These are phyloP conservation scores for Aspergillus pseudoviridinutans DNA, from an alignment of 2,329 filamentous ascomycete species.

Conservation along the genomic window DNA sequence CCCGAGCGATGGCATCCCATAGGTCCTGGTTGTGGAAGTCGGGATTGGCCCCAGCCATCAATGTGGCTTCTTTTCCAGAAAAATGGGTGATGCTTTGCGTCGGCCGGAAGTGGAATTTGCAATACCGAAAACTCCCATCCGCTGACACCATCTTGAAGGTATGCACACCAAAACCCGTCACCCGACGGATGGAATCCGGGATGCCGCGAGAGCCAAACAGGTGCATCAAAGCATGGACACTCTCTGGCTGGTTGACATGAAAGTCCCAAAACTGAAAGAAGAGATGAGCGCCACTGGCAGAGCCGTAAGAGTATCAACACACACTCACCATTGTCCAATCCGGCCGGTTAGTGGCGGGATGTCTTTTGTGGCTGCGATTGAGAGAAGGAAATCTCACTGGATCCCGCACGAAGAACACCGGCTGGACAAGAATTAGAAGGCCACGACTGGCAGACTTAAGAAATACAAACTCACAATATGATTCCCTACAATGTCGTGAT, in stretches of 20 bases:
- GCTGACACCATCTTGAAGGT: slow-evolving; percentile 28
- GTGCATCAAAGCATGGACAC: slow-evolving; percentile 57
- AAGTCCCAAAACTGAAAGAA: slow-evolving; percentile 56
- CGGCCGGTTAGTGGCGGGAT: slow-evolving; percentile 62
- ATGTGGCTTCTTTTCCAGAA: slow-evolving; percentile 49
- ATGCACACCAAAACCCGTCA: slow-evolving; percentile 51
- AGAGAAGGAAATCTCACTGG: slow-evolving; percentile 42
- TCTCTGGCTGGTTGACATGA: slow-evolving; percentile 54
- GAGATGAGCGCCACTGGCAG: too few species aligned
- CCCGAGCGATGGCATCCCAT: slow-evolving; percentile 56
- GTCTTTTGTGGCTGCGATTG: slow-evolving; percentile 61
- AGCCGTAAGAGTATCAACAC: neutral
- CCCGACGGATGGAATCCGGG: slow-evolving; percentile 33
- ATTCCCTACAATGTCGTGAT: slow-evolving; percentile 29
- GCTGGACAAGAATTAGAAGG: slow-evolving; percentile 16
- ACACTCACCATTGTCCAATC: slow-evolving; percentile 53
- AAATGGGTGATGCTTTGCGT: slow-evolving; percentile 54
- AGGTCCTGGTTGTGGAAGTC: slow-evolving; percentile 59
- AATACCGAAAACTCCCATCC: slow-evolving; percentile 54
- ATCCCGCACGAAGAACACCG: slow-evolving; percentile 45
- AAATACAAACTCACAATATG: slow-evolving; percentile 13
- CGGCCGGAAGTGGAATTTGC: slow-evolving; percentile 58
- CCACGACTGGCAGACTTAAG: too few species aligned
- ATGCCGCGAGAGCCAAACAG: slow-evolving; percentile 61
- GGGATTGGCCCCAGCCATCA: slow-evolving; percentile 52